A percentile compares a stretch with the other conserved stretches of the same genome.
Evolutionary conservation across 306 rosid species (phyloP).

Genomic region (Trifolium repens): DNA sequence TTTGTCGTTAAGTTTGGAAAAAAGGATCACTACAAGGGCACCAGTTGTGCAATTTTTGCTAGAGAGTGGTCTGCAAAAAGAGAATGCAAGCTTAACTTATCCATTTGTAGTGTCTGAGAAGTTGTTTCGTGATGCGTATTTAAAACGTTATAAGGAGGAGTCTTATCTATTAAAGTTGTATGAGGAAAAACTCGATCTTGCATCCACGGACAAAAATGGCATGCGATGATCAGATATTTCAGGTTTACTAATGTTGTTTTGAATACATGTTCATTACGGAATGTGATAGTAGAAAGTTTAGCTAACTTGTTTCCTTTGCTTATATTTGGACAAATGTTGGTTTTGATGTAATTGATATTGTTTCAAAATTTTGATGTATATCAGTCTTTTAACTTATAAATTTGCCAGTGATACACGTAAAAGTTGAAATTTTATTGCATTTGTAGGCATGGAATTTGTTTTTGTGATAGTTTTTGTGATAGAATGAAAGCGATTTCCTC

Average conservation of each 20-base stretch:
- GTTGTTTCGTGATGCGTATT: background rate
- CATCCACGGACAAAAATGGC: background rate
- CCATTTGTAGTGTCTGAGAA: background rate
- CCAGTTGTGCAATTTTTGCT: conserved; percentile 3
- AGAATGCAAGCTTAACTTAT: conserved; percentile 3
- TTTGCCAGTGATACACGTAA: background rate
- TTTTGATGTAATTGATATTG: background rate
- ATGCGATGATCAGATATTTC: background rate
- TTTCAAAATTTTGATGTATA: background rate
- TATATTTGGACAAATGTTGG: background rate
- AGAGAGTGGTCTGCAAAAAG: conserved; percentile 16
- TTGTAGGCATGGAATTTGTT: background rate
- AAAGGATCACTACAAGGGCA: conserved; percentile 51
- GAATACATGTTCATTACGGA: background rate
- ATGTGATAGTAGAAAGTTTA: background rate
- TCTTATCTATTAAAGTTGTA: background rate
- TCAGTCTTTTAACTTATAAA: background rate
- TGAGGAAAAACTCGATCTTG: background rate
- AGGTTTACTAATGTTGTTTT: background rate
- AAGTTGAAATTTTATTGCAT: background rate
- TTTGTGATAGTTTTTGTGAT: background rate
- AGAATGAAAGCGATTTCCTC: background rate
- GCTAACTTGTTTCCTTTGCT: background rate
- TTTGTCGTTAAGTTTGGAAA: conserved; percentile 44
- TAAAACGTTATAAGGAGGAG: background rate